Evolutionary conservation across 1,284 basidiomycete species (phyloP).

Genomic region (Cryptococcus deneoformans): DNA sequence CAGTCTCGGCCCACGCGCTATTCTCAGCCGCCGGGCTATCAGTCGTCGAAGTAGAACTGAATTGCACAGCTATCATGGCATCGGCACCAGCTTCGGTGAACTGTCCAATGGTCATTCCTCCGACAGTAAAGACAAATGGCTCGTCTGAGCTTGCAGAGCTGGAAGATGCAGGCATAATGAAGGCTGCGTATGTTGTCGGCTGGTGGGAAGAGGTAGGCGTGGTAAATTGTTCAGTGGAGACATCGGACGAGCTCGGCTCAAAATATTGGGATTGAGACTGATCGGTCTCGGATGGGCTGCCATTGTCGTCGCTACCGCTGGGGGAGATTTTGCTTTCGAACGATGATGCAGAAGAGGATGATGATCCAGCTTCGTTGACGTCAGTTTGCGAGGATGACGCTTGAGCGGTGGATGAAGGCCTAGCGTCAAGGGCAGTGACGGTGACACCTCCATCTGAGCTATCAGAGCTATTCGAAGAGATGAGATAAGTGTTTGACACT

Average conservation of each 20-base stretch:
- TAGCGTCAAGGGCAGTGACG: too few relatives aligned
- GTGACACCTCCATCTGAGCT: too few relatives aligned
- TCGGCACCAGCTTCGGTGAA: conserved; percentile 5
- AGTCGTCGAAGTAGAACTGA: background rate
- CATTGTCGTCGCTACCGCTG: background rate
- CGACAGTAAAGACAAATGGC: conserved; percentile 5
- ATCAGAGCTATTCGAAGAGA: too few relatives aligned
- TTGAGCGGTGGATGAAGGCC: too few relatives aligned
- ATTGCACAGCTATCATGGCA: background rate
- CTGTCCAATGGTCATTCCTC: conserved; percentile 12
- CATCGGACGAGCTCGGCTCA: too few relatives aligned
- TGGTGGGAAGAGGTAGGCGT: background rate
- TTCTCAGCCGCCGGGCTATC: background rate
- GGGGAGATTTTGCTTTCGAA: background rate
- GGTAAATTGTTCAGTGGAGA: background rate
- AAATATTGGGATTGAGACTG: too few relatives aligned
- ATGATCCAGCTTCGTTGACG: background rate
- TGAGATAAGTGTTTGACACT: too few relatives aligned
- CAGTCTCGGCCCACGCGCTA: background rate
- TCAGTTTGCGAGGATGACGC: background rate
- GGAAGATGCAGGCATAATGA: background rate
- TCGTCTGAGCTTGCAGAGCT: background rate
- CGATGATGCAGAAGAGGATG: background rate
- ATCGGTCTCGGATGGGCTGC: background rate
- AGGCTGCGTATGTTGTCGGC: background rate